phyloP scores from a whole-genome alignment of 1,139 yeast genomes.

The Kurtzmaniella natalensis region DNA sequence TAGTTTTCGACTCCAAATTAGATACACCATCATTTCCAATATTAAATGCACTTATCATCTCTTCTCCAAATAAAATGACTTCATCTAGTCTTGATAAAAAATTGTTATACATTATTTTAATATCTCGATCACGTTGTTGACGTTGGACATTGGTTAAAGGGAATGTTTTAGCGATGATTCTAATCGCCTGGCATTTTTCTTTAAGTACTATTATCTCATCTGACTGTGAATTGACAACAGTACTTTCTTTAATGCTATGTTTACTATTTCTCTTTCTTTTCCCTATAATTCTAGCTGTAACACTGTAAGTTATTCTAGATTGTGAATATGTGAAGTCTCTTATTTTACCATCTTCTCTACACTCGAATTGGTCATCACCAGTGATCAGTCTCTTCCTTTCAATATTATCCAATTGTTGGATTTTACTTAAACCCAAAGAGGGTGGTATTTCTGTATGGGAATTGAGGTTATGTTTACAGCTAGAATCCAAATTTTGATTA shows the following conservation, averaged over 20 bases:
- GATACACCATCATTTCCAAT: slow-evolving; percentile 22
- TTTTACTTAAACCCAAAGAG: slow-evolving; percentile 25
- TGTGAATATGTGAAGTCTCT: slow-evolving; percentile 38
- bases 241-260: slow-evolving; percentile 16
- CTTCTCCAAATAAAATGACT: slow-evolving; percentile 2
- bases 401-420: background rate
- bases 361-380: background rate
- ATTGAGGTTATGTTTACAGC: slow-evolving; percentile 35
- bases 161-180: slow-evolving; percentile 31
- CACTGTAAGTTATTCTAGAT: slow-evolving; percentile 32
- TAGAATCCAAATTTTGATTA: slow-evolving; percentile 37
- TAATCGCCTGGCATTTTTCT: slow-evolving; percentile 17
- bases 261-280: slow-evolving; percentile 29
- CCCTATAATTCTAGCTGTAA: slow-evolving; percentile 42
- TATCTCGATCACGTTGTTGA: background rate
- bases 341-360: slow-evolving; percentile 7
- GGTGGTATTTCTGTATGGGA: slow-evolving; percentile 37
- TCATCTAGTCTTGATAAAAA: slow-evolving; percentile 2
- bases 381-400: background rate
- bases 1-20: slow-evolving; percentile 5
- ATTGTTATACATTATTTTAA: background rate
- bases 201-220: slow-evolving; percentile 22
- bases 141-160: slow-evolving; percentile 14
- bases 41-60: slow-evolving; percentile 5
- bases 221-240: too few relatives aligned